These are phyloP conservation scores for Erysimum cheiri DNA, from an alignment of 441 rosid species.

Conservation along the genomic window DNA sequence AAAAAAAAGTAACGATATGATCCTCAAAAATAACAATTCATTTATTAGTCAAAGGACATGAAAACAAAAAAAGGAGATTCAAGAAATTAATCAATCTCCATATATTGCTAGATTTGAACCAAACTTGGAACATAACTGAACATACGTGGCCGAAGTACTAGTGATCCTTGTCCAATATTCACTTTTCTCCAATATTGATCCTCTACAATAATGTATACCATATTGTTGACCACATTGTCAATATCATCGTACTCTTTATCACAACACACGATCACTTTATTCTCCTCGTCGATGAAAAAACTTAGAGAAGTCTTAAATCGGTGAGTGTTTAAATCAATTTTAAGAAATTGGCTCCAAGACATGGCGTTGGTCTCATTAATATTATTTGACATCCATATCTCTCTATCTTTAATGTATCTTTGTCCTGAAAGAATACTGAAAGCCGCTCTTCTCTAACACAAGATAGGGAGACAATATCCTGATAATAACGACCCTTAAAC, in stretches of 20 bases:
- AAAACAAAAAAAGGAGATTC: too few relatives aligned
- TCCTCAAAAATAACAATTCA: too few relatives aligned
- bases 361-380: neutral
- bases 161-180: neutral
- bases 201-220: neutral
- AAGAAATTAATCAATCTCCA: too few relatives aligned
- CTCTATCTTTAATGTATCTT: neutral
- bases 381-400: constrained; percentile 1
- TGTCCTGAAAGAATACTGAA: neutral
- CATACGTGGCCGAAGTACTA: neutral
- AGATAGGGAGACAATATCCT: neutral
- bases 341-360: neutral
- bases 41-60: too few relatives aligned
- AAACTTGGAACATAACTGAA: neutral
- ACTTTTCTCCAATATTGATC: constrained; percentile 1
- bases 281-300: neutral
- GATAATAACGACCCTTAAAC: neutral
- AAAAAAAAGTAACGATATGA: too few relatives aligned
- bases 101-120: neutral
- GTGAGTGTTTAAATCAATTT: neutral
- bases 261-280: neutral
- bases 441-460: neutral
- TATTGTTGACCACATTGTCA: neutral
- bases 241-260: neutral
- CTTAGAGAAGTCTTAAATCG: neutral